These are phyloP conservation scores for Ophiostoma quercus DNA, from an alignment of 2,329 filamentous ascomycete species.

Conservation along the genomic window DNA sequence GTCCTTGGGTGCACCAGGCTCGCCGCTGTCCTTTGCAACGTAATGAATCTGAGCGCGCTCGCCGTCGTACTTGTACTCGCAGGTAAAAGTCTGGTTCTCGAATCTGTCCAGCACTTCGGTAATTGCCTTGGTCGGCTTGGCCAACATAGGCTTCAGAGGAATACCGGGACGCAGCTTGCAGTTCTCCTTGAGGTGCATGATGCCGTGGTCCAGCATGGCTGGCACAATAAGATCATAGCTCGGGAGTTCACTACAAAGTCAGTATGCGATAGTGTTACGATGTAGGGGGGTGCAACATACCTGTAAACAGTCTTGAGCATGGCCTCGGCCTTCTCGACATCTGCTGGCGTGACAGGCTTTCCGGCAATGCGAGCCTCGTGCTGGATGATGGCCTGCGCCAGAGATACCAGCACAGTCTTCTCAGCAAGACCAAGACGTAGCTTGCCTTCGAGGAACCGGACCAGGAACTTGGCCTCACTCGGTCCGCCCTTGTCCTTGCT, in stretches of 20 bases:
- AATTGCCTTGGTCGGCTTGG: conserved; percentile 96
- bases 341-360: conserved; percentile 64
- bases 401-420: conserved; percentile 80
- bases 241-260: conserved; percentile 62
- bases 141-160: conserved; percentile 95
- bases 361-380: conserved; percentile 72
- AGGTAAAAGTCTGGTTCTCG: conserved; percentile 91
- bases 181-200: conserved; percentile 72
- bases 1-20: background rate
- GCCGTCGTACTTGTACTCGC: conserved; percentile 98
- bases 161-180: conserved; percentile 93
- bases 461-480: conserved; percentile 90
- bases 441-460: conserved; percentile 92
- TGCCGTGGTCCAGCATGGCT: conserved; percentile 78
- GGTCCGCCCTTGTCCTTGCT: conserved; percentile 86
- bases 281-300: background rate
- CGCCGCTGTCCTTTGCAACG: conserved; percentile 56
- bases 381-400: conserved; percentile 81
- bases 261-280: background rate
- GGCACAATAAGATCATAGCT: conserved; percentile 95
- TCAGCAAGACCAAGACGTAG: conserved; percentile 86
- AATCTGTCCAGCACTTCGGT: conserved; percentile 96
- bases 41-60: conserved; percentile 99
- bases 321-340: conserved; percentile 77
- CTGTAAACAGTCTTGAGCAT: conserved; percentile 85